Base-by-base conservation (phyloP, 768 basidiomycete species). In the Phanerochaete sordida region DNA sequence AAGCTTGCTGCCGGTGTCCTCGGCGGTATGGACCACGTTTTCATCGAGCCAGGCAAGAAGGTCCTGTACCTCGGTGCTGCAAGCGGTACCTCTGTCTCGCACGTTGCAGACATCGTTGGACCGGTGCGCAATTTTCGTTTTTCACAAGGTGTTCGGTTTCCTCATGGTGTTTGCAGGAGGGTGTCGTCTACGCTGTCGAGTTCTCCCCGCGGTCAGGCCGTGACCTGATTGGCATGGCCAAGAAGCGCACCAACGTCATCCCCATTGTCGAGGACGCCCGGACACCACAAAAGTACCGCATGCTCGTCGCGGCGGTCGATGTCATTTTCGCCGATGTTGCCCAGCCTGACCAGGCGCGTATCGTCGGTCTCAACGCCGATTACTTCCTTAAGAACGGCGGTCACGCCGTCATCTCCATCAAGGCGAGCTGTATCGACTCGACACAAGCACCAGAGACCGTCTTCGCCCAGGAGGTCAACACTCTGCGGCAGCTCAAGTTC, bases 241-340 rank as follows among this genome's bases (percentile, higher is more conserved):
- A 98, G 79, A 98, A 97, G 78, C 84, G 97, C 61, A 98, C 97
- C 65, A 99, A 98, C 74, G 94, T 98, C 65, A 96, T 98, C 69
- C 97, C 96, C 43, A 99, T 99, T 71, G 83, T 99, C 51, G 97
- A 98, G 74, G 97, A 99, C 70, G 97, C 97, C 24, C 94, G 97
- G 63, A 78, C 93, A 71, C 97, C 97, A 15, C 92, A 93, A 79
- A 92, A 88, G 77, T 98, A 99, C 81, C 88, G 96, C 65, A 98
- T 98, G 91, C 87, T 98, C 28, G 78, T 99, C 61, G 90, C 93
- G 56, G 83, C 93, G 56, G 96, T 98, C 58, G 97, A 99, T 67
- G 95, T 96, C 64, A 90, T 99, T 72, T 99, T 99, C 68, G 95
- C 97, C 58, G 97, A 99, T 74, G 87, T 99, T 51, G 97, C 97